phyloP scores from a whole-genome alignment of 202 grass and related monocot species.

The Zizania palustris region DNA sequence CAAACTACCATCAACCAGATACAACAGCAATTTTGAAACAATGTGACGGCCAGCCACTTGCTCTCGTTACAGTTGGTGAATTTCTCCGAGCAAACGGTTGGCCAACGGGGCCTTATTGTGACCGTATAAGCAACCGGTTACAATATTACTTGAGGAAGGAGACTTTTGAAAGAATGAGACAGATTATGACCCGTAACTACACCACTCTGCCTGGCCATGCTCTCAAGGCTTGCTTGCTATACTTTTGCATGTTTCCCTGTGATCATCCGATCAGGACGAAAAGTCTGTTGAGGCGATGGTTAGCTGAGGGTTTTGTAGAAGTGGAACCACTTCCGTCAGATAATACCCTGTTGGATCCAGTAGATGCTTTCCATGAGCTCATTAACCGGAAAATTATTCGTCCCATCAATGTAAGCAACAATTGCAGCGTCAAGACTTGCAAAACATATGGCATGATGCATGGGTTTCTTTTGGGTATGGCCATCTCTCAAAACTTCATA shows the following conservation, averaged over 20 bases:
- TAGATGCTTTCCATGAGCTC: neutral
- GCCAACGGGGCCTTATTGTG: neutral
- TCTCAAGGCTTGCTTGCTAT: slow-evolving; percentile 29
- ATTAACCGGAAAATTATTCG: neutral
- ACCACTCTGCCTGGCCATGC: slow-evolving; percentile 11
- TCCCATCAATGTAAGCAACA: neutral
- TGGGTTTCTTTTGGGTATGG: neutral
- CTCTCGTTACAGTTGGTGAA: neutral
- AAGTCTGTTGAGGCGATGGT: slow-evolving; percentile 27
- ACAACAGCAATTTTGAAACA: slow-evolving; percentile 20
- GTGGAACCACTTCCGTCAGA: neutral
- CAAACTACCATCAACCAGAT: slow-evolving; percentile 4
- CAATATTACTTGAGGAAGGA: neutral
- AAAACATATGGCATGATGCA: neutral
- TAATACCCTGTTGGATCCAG: neutral
- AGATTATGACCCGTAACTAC: slow-evolving; percentile 26
- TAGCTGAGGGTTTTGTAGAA: slow-evolving; percentile 4
- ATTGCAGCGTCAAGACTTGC: neutral
- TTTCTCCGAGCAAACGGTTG: slow-evolving; percentile 13
- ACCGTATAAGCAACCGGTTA: neutral
- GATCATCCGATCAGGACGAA: slow-evolving; percentile 8
- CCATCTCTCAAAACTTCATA: neutral
- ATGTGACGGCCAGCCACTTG: slow-evolving; percentile 8
- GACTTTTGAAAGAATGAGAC: neutral
- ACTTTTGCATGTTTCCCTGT: slow-evolving; percentile 32